These are phyloP conservation scores for Arabis alpina DNA, from an alignment of 345 rosid species.

Conservation along the genomic window DNA sequence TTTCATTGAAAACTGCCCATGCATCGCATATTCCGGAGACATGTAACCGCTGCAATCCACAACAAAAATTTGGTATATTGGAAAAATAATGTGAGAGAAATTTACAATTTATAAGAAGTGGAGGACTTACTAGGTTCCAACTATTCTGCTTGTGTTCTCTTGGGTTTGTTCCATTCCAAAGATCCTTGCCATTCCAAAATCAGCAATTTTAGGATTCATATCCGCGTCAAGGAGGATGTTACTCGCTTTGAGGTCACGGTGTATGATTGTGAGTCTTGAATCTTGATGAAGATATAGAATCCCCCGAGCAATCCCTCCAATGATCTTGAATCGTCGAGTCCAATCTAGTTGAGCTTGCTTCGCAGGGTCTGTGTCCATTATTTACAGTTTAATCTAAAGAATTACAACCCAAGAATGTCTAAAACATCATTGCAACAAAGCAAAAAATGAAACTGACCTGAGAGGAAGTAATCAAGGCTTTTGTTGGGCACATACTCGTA, in stretches of 20 bases:
- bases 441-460: no score
- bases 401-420: no score
- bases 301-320: conserved; percentile 49
- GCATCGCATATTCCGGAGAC: conserved; percentile 38
- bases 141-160: conserved; percentile 44
- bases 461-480: conserved; percentile 40
- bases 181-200: conserved; percentile 50
- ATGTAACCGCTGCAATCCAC: conserved; percentile 30
- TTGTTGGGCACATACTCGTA: conserved; percentile 52
- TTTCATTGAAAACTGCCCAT: conserved; percentile 30
- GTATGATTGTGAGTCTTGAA: conserved; percentile 47
- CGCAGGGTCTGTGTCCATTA: conserved; percentile 33
- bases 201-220: conserved; percentile 46
- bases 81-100: neutral
- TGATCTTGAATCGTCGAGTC: conserved; percentile 43
- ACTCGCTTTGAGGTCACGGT: conserved; percentile 46
- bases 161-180: conserved; percentile 38
- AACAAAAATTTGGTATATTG: neutral
- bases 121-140: conserved; percentile 53
- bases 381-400: no score
- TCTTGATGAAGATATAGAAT: conserved; percentile 47
- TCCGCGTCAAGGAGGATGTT: conserved; percentile 50
- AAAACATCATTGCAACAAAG: no score
- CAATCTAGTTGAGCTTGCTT: conserved; percentile 37
- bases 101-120: neutral